Evolutionary conservation across 768 basidiomycete species (phyloP), one percentile per base, ranked within the genome.

Genomic region (Rossbeevera mucosa): DNA sequence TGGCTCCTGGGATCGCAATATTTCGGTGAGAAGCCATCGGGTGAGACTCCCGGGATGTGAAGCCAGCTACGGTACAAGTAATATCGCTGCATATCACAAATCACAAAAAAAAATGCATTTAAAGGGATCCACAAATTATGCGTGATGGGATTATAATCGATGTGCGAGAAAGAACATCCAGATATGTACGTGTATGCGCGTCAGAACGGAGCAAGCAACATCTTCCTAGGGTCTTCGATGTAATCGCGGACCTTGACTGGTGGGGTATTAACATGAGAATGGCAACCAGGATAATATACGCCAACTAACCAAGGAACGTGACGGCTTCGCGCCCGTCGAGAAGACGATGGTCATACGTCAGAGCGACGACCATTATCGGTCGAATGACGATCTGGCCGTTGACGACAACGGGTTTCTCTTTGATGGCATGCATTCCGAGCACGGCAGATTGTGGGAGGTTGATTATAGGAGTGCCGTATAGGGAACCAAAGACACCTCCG

Each of bases 391-490:
- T 91, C 75, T 98, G 85, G 21, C 94, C 95, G 60, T 96, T 77
- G 43, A 95, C 89, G 22, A 95, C 95, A 22, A 90, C 91, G 7
- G 90, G 82, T 55, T 79, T 82, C 60, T 95, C 94, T 68, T 93
- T 94, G 76, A 96, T 94, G 20, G 91, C 65, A 72, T 99, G 95
- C 91, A 98, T 97, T 54, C 90, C 94, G 50, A 99, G 82, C 7
- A 97, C 93, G 48, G 94, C 95, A 21, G 93, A 74, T 69, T 97
- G 95, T 4, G 94, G 95, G 42, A 94, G 76, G 77, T 97, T 98
- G 74, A 98, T 95, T 66, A 99, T 99, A 31, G 95, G 95, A n/a
- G 95, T 99, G 36, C 95, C 95, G 64, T 87, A 96, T 45, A 99
- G 75, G 45, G 92, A 95, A 41, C 95, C 95, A 64, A 99, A 99